These are phyloP conservation scores for Schwanniomyces yamadae DNA, from an alignment of 805 yeast genomes.

Conservation along the genomic window DNA sequence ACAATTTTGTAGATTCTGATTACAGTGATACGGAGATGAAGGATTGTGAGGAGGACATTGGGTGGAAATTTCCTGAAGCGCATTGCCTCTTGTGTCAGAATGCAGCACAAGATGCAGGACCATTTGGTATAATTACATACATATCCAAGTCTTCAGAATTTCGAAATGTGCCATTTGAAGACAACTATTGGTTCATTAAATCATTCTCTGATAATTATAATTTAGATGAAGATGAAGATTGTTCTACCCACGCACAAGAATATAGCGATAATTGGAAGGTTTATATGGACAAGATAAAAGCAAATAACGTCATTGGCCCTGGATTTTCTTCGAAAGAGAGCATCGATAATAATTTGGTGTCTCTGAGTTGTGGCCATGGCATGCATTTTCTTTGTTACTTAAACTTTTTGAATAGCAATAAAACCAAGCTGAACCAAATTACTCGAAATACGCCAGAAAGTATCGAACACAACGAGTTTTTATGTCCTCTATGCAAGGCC, in stretches of 20 bases:
- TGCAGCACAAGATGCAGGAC: conserved; percentile 61
- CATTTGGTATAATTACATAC: conserved; percentile 73
- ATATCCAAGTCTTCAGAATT: conserved; percentile 58
- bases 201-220: conserved; percentile 52
- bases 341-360: conserved; percentile 46
- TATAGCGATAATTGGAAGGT: conserved; percentile 34
- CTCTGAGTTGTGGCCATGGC: conserved; percentile 90
- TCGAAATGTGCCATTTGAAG: conserved; percentile 62
- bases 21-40: conserved; percentile 44
- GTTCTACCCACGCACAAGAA: conserved; percentile 12
- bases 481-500: conserved; percentile 91
- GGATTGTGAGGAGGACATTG: conserved; percentile 29
- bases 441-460: conserved; percentile 83
- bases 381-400: conserved; percentile 81
- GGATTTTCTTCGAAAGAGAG: conserved; percentile 54
- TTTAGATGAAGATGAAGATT: conserved; percentile 36
- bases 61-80: conserved; percentile 70
- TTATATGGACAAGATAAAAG: conserved; percentile 36
- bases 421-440: conserved; percentile 62
- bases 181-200: conserved; percentile 62
- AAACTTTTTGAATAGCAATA: conserved; percentile 57
- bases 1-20: conserved; percentile 28
- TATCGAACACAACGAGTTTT: conserved; percentile 64
- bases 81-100: conserved; percentile 83
- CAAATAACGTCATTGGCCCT: conserved; percentile 58